Evolutionary conservation across 2,329 filamentous ascomycete species (phyloP).

Genomic region (Neonectria punicea): DNA sequence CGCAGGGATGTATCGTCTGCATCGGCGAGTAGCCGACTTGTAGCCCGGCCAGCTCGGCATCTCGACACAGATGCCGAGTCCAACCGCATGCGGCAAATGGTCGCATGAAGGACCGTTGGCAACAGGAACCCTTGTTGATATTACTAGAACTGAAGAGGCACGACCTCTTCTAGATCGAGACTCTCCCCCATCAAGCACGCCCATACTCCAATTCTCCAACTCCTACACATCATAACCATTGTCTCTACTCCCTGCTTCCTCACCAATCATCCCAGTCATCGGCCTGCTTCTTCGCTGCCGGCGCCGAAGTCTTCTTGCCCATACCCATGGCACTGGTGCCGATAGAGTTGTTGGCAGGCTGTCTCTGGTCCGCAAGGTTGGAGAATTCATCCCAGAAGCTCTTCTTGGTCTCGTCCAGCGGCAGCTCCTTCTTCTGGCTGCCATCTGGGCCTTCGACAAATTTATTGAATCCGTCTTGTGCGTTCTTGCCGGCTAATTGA

Average conservation of each 20-base stretch:
- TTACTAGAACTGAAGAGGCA: constrained; percentile 23
- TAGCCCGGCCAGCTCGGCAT: constrained; percentile 15
- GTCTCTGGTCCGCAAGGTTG: constrained; percentile 68
- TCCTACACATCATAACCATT: constrained; percentile 32
- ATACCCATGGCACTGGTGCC: constrained; percentile 70
- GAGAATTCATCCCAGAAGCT: constrained; percentile 96
- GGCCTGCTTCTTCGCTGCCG: constrained; percentile 55
- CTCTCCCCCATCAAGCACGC: constrained; percentile 37
- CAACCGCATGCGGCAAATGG: background rate
- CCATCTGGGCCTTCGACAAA: constrained; percentile 82
- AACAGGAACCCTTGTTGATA: constrained; percentile 21
- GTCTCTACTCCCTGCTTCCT: constrained; percentile 27
- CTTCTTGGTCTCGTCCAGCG: constrained; percentile 73
- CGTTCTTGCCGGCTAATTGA: constrained; percentile 76
- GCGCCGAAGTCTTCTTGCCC: constrained; percentile 51
- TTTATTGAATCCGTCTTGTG: constrained; percentile 82
- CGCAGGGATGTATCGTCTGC: background rate
- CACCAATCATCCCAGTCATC: constrained; percentile 76
- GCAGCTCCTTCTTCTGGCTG: constrained; percentile 50
- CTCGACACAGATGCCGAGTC: constrained; percentile 18
- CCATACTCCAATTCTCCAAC: constrained; percentile 45
- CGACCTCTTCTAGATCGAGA: constrained; percentile 25
- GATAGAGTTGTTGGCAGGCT: constrained; percentile 60
- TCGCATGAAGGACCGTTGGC: background rate
- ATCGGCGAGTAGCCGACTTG: constrained; percentile 21